Conservation (phyloP, 495 filamentous ascomycete species). For the Parathielavia hyrcaniae region DNA sequence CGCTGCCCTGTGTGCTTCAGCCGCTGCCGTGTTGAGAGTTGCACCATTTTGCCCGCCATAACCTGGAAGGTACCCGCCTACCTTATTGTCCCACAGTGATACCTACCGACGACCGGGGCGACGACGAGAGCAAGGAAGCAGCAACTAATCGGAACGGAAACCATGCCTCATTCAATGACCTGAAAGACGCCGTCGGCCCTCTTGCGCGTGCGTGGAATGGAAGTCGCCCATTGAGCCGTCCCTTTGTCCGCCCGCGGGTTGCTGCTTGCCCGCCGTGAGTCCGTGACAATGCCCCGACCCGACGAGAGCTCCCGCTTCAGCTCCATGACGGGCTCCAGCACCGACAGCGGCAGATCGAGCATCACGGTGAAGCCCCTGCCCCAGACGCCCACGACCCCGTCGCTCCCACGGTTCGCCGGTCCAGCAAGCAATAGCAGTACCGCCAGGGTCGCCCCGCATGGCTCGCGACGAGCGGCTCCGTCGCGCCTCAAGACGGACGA, state of each 20-base stretch:
- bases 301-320: constrained; percentile 52
- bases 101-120: neutral
- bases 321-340: constrained; percentile 57
- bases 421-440: constrained; percentile 39
- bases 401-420: constrained; percentile 38
- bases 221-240: constrained; percentile 18
- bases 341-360: constrained; percentile 53
- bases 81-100: neutral
- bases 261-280: constrained; percentile 29
- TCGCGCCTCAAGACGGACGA: constrained; percentile 54
- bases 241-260: constrained; percentile 25
- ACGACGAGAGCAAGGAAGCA: neutral
- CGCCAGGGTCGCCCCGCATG: constrained; percentile 31
- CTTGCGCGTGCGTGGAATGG: constrained; percentile 26
- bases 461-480: constrained; percentile 43
- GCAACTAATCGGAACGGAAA: neutral
- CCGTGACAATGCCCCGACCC: constrained; percentile 54
- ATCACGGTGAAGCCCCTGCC: constrained; percentile 51
- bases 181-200: constrained; percentile 14
- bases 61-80: constrained; percentile 11
- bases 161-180: constrained; percentile 23
- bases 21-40: too few species aligned
- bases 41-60: constrained; percentile 3
- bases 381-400: constrained; percentile 44
- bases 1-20: neutral